Base-by-base conservation (phyloP, 108 stramenopile genomes). In the Seminavis robusta region DNA sequence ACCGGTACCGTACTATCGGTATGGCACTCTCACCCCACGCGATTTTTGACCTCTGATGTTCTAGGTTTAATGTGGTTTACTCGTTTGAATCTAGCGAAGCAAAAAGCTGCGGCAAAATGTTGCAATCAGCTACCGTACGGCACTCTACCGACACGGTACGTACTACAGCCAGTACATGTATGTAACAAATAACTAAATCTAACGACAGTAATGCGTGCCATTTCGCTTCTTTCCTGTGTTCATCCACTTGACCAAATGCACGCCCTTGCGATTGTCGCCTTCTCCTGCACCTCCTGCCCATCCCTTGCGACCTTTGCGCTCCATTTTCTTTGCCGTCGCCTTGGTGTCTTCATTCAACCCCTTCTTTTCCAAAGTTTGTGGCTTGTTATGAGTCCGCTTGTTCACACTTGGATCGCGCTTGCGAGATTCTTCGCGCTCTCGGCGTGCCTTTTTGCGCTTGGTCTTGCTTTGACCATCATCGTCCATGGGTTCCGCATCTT, bases 201-300 rank as follows among this genome's bases (percentile, higher is more conserved):
- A 78, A 27, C 81, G 69, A 52, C 66, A 67, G 52, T 78, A 71
- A 56, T 88, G 86, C n/a, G 92, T 94, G 38, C 92, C 92, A 57
- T 81, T 90, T 52, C 92, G 64, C 58, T 94, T 94, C 73, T 94
- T 94, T 36, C 92, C 92, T 6, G 92, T 94, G 69, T 94, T 94
- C 82, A 85, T 86, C 92, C 92, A 94, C 52, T 88, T 86, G 19
- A 94, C 86, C 54, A 94, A 62, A 57, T 94, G 92, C 39, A 88
- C 92, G 13, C 63, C 61, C 83, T 94, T 94, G 34, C 79, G 84
- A 1, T 90, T 83, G 67, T 94, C 92, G 39, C 92, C 92, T 45
- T 94, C 92, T 27, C 92, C 92, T 28, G 78, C 65, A 16, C 61
- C 74, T 20, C 88, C 88, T 31, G 54, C 47, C 86, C 86, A 94